These are phyloP conservation scores for Leishmania aethiopica DNA, from an alignment of 208 protist genomes.

Conservation along the genomic window DNA sequence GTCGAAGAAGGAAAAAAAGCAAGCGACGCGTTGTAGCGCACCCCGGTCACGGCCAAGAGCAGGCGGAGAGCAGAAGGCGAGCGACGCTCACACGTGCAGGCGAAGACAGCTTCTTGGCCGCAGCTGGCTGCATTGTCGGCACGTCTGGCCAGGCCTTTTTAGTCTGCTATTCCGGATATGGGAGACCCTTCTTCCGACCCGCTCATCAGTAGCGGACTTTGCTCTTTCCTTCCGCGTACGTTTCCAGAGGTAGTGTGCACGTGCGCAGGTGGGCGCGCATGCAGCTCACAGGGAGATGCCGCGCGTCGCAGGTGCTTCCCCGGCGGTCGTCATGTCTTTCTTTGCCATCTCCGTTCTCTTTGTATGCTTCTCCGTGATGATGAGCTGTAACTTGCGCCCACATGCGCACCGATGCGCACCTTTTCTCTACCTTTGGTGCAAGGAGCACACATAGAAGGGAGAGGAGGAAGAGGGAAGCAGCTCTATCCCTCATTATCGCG, in stretches of 20 bases:
- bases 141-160: neutral
- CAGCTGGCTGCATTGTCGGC: neutral
- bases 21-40: neutral
- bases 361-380: neutral
- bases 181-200: neutral
- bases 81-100: neutral
- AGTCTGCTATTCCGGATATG: neutral
- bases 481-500: neutral
- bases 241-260: neutral
- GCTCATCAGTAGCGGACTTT: neutral
- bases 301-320: neutral
- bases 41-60: neutral
- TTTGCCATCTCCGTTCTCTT: neutral
- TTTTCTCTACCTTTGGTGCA: neutral
- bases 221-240: neutral
- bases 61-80: neutral
- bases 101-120: neutral
- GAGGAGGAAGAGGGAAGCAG: too few species aligned
- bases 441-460: neutral
- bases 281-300: neutral
- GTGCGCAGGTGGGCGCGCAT: neutral
- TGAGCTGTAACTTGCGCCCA: neutral
- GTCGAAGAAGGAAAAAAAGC: neutral
- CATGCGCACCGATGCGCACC: neutral
- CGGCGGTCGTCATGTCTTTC: neutral